Conservation (phyloP, 306 rosid species). For the Quercus engelmannii region DNA sequence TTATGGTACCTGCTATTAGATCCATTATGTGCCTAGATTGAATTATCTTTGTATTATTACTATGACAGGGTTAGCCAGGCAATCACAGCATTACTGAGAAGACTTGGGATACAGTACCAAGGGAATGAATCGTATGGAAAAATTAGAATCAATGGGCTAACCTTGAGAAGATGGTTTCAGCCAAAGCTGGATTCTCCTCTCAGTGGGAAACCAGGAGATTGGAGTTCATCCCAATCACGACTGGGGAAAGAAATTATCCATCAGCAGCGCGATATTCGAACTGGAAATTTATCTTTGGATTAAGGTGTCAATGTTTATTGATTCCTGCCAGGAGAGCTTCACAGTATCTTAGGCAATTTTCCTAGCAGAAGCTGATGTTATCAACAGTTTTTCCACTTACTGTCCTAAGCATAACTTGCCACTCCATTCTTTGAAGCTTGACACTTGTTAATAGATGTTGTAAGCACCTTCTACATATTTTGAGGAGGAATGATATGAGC, state of each 20-base stretch:
- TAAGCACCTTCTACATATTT: conserved; percentile 35
- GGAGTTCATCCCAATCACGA: conserved; percentile 51
- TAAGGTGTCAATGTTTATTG: conserved; percentile 24
- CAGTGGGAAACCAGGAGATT: conserved; percentile 59
- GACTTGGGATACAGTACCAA: conserved; percentile 70
- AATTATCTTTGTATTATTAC: neutral
- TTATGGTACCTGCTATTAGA: neutral
- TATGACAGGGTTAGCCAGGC: conserved; percentile 73
- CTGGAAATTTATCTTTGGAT: conserved; percentile 60
- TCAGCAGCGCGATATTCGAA: conserved; percentile 81
- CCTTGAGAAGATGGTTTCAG: conserved; percentile 71
- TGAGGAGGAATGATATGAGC: conserved; percentile 35
- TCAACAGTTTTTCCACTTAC: neutral
- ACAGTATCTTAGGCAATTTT: conserved; percentile 35
- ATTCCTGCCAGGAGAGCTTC: conserved; percentile 31
- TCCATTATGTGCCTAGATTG: neutral
- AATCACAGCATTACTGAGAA: conserved; percentile 67
- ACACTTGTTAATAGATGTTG: conserved; percentile 21
- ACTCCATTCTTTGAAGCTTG: conserved; percentile 11
- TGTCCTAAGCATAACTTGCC: neutral
- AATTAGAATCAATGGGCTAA: conserved; percentile 60
- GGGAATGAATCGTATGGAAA: conserved; percentile 81
- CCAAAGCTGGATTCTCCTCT: conserved; percentile 72
- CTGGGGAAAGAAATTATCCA: conserved; percentile 61
- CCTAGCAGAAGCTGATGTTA: conserved; percentile 34